Evolutionary conservation across 192 early-diverging fungal species (phyloP).

Genomic region (Backusella mclennaniae): DNA sequence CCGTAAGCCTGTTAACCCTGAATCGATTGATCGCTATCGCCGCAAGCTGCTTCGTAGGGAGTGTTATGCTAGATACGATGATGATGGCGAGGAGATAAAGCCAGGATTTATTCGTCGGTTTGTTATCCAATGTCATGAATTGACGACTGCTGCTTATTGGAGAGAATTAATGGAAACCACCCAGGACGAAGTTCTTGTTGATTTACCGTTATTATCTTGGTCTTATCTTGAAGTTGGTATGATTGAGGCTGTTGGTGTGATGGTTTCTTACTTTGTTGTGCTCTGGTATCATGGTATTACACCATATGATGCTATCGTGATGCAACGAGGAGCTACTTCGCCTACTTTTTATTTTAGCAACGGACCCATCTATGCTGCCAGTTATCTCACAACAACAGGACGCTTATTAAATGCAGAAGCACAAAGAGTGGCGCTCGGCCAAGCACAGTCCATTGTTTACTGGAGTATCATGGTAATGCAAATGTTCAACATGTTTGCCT

Average conservation of each 20-base stretch:
- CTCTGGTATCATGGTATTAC: slow-evolving; percentile 65
- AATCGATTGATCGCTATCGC: slow-evolving; percentile 69
- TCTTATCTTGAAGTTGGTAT: slow-evolving; percentile 85
- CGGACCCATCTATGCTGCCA: slow-evolving; percentile 41
- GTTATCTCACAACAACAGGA: slow-evolving; percentile 37
- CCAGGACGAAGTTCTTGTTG: slow-evolving; percentile 89
- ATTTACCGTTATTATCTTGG: slow-evolving; percentile 77
- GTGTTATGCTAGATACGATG: slow-evolving; percentile 45
- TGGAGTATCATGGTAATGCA: slow-evolving; percentile 85
- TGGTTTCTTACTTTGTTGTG: slow-evolving; percentile 79
- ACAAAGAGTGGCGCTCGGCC: slow-evolving; percentile 69
- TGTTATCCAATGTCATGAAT: slow-evolving; percentile 31
- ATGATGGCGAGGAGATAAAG: slow-evolving; percentile 43
- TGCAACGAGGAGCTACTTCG: slow-evolving; percentile 50
- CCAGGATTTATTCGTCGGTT: slow-evolving; percentile 26
- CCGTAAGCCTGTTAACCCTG: slow-evolving; percentile 82
- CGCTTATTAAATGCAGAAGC: slow-evolving; percentile 39
- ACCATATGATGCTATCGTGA: slow-evolving; percentile 52
- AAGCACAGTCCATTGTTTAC: slow-evolving; percentile 81
- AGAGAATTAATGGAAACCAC: slow-evolving; percentile 59
- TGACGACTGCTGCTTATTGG: slow-evolving; percentile 61
- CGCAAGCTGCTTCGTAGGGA: slow-evolving; percentile 49
- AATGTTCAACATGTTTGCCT: slow-evolving; percentile 95
- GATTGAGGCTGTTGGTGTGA: slow-evolving; percentile 72
- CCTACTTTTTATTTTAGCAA: slow-evolving; percentile 46